Evolutionary conservation across 2,329 filamentous ascomycete genomes (phyloP).

Genomic region (Fusarium sp.): DNA sequence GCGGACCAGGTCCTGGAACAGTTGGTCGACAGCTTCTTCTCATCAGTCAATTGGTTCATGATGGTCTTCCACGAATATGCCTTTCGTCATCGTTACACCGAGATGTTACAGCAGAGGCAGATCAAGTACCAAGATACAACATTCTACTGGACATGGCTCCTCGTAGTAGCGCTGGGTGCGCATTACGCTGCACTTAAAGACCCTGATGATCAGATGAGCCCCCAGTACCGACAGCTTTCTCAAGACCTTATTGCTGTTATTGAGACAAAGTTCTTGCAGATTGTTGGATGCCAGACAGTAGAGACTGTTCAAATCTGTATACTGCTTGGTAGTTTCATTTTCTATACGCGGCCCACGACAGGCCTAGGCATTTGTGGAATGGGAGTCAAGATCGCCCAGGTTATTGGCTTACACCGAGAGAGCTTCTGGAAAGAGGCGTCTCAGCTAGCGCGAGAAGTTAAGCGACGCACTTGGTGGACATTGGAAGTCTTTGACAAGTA

Average conservation of each 20-base stretch:
- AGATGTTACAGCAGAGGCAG: not conserved
- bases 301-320: not conserved
- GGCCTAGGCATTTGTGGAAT: not conserved
- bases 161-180: not conserved
- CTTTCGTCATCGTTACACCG: accelerated
- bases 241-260: not conserved
- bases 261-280: not conserved
- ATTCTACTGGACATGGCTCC: not conserved
- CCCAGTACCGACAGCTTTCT: not conserved
- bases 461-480: not conserved
- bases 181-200: not conserved
- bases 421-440: not conserved
- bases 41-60: not conserved
- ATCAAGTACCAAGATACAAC: not conserved
- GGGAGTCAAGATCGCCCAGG: not conserved
- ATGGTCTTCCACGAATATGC: not conserved
- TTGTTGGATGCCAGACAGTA: not conserved
- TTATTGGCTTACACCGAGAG: not conserved
- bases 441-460: accelerated
- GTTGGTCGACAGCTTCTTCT: not conserved
- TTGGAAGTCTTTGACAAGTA: not conserved
- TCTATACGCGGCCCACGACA: accelerated
- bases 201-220: accelerated
- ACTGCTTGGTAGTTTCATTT: not conserved
- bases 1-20: accelerated